phyloP scores from a whole-genome alignment of 2,329 filamentous ascomycete species.

The Cercospora beticola region DNA sequence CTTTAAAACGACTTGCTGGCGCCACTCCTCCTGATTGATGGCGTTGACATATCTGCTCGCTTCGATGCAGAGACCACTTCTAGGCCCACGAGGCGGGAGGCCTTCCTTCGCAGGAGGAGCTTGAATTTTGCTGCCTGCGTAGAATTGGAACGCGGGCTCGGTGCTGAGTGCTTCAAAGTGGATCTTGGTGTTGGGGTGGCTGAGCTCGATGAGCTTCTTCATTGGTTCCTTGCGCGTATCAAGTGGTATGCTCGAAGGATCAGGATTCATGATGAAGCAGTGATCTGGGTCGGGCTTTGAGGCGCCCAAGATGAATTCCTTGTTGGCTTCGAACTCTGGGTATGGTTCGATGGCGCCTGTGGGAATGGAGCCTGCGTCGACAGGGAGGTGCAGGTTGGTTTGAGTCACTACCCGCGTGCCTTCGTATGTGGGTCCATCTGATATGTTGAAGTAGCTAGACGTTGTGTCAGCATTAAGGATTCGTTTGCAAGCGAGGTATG shows the following conservation, averaged over 20 bases:
- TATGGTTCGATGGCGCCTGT: conserved; percentile 64
- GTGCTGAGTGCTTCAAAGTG: conserved; percentile 87
- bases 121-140: conserved; percentile 82
- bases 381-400: conserved; percentile 67
- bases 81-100: conserved; percentile 62
- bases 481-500: conserved; percentile 3
- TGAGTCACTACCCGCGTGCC: conserved; percentile 61
- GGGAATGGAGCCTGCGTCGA: conserved; percentile 73
- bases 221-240: conserved; percentile 60
- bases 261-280: conserved; percentile 76
- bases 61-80: conserved; percentile 87
- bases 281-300: conserved; percentile 78
- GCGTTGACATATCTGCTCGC: conserved; percentile 90
- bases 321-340: conserved; percentile 63
- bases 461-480: conserved; percentile 18
- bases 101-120: conserved; percentile 62
- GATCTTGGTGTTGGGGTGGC: conserved; percentile 70
- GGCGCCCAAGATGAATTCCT: conserved; percentile 70
- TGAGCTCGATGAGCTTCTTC: conserved; percentile 66
- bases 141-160: conserved; percentile 96
- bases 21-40: conserved; percentile 77
- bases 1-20: conserved; percentile 73
- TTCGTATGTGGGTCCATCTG: conserved; percentile 58
- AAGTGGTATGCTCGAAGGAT: conserved; percentile 53
- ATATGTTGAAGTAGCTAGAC: conserved; percentile 67